Evolutionary conservation across 805 yeast species (phyloP), one percentile per base, ranked within the genome.

Genomic region (Saturnispora kantuleensis): DNA sequence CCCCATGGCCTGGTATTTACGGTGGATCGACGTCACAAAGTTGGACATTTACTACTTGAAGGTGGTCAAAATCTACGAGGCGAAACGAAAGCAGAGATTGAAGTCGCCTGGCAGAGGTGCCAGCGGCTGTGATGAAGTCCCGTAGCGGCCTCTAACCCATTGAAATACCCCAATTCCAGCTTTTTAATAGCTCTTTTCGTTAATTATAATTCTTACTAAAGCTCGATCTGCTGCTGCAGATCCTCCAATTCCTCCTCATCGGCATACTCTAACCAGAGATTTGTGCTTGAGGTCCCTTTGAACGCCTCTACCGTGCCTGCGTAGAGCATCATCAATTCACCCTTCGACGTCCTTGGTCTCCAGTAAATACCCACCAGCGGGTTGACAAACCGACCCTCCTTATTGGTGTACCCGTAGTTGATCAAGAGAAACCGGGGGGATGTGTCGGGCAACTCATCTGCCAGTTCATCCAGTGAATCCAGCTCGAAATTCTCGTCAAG

Each of bases 271-370:
- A 81, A 67, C 31, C 82, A 67, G 55, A 79, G 71, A 56, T 43
- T 61, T n/a, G 85, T 87, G 13, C 87, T 86, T n/a, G 89, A 81
- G 52, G 81, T 80, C 41, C 76, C 79, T 60, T 90, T 73, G 46
- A 89, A 72, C 51, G 81, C 64, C 59, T 89, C 96, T 17, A 85
- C 75, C 2, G 95, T 94, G 4, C 93, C 95, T 1, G 96, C 97
- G 55, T 87, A 88, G 40, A 85, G 64, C 97, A 88, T 89, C 60
- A 82, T 79, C 56, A 74, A 69, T 45, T 83, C 84, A 58, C 82
- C 90, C 13, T 84, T 81, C n/a, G 86, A 71, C 0, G 95, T 86
- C 21, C 81, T 81, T 3, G 97, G 97, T 48, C 85, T 74, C 80
- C 89, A 89, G 61, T 87, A 89, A n/a, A 89, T 54, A 58, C 89